Percentiles rank a stretch among this genome's conserved stretches.
These are phyloP conservation scores for Aspergillus saccharolyticus DNA, from an alignment of 495 filamentous ascomycete genomes.

Conservation along the genomic window DNA sequence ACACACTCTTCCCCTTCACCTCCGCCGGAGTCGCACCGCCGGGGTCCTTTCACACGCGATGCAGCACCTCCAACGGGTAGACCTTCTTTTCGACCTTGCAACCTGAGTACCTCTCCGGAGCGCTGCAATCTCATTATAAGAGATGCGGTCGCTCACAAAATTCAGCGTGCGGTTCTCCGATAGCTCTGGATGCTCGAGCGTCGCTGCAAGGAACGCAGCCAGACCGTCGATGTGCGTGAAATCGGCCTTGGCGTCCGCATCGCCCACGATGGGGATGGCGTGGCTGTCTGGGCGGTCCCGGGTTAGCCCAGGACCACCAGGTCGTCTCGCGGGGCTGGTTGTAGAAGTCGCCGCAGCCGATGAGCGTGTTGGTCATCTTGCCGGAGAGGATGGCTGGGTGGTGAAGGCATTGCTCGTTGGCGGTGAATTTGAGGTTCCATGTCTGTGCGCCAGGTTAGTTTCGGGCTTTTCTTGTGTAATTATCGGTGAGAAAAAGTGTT, in stretches of 20 bases:
- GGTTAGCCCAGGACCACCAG: conserved; percentile 12
- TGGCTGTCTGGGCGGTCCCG: background rate
- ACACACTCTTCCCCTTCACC: conserved; percentile 5
- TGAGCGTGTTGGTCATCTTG: conserved; percentile 12
- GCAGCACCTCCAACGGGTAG: conserved; percentile 3
- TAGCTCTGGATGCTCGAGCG: conserved; percentile 2
- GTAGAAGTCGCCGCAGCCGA: conserved; percentile 19
- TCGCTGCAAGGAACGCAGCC: conserved; percentile 6
- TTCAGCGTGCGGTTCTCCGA: conserved; percentile 12
- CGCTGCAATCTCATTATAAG: conserved; percentile 12
- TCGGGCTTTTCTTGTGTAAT: background rate
- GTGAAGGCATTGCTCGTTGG: background rate
- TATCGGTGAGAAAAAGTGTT: too few relatives aligned
- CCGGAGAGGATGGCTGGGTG: background rate
- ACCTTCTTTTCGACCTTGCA: conserved; percentile 8
- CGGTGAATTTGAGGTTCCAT: background rate
- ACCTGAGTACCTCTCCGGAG: conserved; percentile 11
- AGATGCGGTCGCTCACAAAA: conserved; percentile 13
- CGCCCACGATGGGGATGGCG: conserved; percentile 7
- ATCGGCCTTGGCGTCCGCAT: conserved; percentile 8
- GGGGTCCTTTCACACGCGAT: conserved; percentile 2
- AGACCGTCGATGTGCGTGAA: conserved; percentile 12
- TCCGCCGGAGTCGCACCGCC: background rate
- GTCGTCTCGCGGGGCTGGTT: conserved; percentile 8
- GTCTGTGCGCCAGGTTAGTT: background rate